phyloP scores from a whole-genome alignment of 345 rosid genomes.

The Noccaea caerulescens region DNA sequence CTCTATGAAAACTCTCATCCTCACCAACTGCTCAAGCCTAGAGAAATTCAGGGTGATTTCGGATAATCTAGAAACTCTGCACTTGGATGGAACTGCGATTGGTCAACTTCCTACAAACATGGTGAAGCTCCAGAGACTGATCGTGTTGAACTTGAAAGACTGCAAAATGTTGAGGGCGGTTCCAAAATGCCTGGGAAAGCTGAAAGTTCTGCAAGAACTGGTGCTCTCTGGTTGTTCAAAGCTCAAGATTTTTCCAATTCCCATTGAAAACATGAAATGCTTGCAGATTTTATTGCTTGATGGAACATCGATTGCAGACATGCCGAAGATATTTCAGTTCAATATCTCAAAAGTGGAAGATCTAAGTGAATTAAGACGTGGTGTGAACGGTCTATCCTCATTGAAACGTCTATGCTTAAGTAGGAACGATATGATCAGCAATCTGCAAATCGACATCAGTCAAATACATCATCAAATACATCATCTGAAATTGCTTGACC shows the following conservation, averaged over 20 bases:
- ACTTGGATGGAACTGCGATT: slow-evolving; percentile 34
- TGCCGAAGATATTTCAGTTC: slow-evolving; percentile 15
- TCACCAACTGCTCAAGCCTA: slow-evolving; percentile 38
- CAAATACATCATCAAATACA: not conserved
- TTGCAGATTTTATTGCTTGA: slow-evolving; percentile 30
- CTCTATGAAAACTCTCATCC: slow-evolving; percentile 33
- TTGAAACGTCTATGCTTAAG: slow-evolving; percentile 33
- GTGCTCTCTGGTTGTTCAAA: slow-evolving; percentile 31
- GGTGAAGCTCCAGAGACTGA: slow-evolving; percentile 25
- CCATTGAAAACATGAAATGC: slow-evolving; percentile 22
- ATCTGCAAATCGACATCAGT: not conserved
- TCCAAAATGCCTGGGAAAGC: slow-evolving; percentile 30
- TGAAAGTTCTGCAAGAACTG: slow-evolving; percentile 35
- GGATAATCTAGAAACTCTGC: not conserved
- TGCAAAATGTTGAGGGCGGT: slow-evolving; percentile 1
- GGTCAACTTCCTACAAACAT: slow-evolving; percentile 24
- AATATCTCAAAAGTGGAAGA: slow-evolving; percentile 17
- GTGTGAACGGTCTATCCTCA: not conserved
- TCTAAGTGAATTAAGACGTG: not conserved
- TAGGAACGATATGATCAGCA: slow-evolving; percentile 4
- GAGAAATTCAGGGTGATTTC: slow-evolving; percentile 15
- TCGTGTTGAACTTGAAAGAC: slow-evolving; percentile 29
- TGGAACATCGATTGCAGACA: slow-evolving; percentile 25
- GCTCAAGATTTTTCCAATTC: slow-evolving; percentile 18
- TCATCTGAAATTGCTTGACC: slow-evolving; percentile 27